phyloP scores from a whole-genome alignment of 768 basidiomycete species.

The Flagelloscypha sp. region DNA sequence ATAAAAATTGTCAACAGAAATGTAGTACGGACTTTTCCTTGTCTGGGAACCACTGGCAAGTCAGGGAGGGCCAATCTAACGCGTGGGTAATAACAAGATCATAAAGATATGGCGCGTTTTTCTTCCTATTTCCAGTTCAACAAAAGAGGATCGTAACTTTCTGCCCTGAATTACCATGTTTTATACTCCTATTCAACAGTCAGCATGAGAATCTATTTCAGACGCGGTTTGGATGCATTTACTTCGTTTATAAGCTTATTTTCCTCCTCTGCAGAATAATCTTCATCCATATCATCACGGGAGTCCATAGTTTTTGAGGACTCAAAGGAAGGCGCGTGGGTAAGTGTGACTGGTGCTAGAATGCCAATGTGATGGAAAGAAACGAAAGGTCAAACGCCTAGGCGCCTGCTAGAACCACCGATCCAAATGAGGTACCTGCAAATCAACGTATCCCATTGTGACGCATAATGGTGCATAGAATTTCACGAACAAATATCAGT shows the following conservation, averaged over 20 bases:
- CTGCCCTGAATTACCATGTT: conserved; percentile 47
- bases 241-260: conserved; percentile 87
- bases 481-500: too few species aligned
- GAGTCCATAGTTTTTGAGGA: conserved; percentile 31
- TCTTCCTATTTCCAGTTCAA: conserved; percentile 54
- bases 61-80: conserved; percentile 95
- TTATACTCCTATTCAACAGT: conserved; percentile 61
- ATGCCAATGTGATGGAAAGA: too few species aligned
- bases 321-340: conserved; percentile 1
- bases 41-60: conserved; percentile 99
- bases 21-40: conserved; percentile 69
- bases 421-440: too few species aligned
- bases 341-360: not conserved
- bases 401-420: not conserved
- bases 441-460: too few species aligned
- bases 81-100: conserved; percentile 97
- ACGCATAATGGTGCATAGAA: too few species aligned
- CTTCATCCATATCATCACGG: conserved; percentile 63
- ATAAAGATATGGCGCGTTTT: conserved; percentile 96
- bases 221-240: conserved; percentile 18
- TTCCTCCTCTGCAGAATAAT: conserved; percentile 78
- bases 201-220: too few species aligned
- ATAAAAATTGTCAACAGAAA: not conserved
- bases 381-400: not conserved
- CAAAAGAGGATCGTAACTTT: conserved; percentile 1